These are phyloP conservation scores for Sonneratia caseolaris DNA, from an alignment of 345 rosid species.

Conservation along the genomic window DNA sequence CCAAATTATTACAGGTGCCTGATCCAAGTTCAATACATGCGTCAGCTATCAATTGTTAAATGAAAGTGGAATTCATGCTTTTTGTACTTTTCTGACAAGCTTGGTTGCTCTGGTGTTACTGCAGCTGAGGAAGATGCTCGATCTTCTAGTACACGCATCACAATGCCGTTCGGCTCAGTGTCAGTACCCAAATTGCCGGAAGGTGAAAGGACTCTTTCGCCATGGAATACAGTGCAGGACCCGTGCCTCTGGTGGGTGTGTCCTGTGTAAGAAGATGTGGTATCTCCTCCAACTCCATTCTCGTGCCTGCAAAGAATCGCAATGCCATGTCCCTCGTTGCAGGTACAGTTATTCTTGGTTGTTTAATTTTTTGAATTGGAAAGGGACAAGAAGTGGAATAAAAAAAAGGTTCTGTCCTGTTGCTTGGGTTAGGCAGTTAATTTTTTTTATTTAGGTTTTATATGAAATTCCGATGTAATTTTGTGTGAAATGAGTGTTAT, in stretches of 20 bases:
- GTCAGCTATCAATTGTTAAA: neutral
- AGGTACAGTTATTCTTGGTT: constrained; percentile 32
- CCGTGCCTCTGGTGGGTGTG: constrained; percentile 95
- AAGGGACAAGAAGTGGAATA: neutral
- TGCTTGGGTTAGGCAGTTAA: no score
- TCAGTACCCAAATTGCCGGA: constrained; percentile 92
- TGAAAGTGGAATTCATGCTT: neutral
- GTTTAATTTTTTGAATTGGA: neutral
- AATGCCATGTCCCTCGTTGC: constrained; percentile 96
- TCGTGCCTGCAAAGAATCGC: constrained; percentile 95
- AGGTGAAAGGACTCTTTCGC: constrained; percentile 93
- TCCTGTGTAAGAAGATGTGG: constrained; percentile 96
- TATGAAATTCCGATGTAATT: neutral
- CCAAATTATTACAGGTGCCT: neutral
- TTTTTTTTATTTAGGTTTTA: no score
- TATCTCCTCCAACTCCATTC: constrained; percentile 96
- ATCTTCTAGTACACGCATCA: constrained; percentile 96
- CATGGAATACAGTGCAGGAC: constrained; percentile 83
- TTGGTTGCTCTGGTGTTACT: constrained; percentile 10
- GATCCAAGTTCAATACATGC: no score
- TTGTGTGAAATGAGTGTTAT: neutral
- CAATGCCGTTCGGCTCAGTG: constrained; percentile 74
- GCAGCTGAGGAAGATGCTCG: constrained; percentile 98
- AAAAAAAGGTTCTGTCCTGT: neutral
- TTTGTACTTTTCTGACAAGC: neutral